A percentile compares a stretch with the other conserved stretches of the same genome.
phyloP scores from a whole-genome alignment of 2,329 filamentous ascomycete genomes.

The Aureobasidium sp. region DNA sequence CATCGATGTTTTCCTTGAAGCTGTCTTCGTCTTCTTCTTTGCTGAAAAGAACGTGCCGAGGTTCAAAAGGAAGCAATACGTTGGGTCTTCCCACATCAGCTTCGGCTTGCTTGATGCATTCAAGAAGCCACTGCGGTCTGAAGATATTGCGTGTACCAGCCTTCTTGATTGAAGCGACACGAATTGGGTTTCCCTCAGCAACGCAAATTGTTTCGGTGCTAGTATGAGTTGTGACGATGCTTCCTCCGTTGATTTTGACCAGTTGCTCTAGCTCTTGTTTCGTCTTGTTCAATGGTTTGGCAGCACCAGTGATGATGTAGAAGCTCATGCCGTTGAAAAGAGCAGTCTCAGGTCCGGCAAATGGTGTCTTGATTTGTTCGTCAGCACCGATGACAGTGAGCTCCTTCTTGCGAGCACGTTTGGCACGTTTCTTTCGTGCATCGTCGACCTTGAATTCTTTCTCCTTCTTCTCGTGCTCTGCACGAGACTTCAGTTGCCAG shows the following conservation, averaged over 20 bases:
- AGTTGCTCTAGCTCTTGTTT: slow-evolving; percentile 73
- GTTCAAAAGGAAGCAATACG: slow-evolving; percentile 56
- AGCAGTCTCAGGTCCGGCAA: slow-evolving; percentile 49
- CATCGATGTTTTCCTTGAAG: slow-evolving; percentile 58
- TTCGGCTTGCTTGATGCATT: slow-evolving; percentile 61
- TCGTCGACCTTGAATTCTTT: slow-evolving; percentile 67
- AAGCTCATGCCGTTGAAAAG: slow-evolving; percentile 72
- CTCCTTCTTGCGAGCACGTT: slow-evolving; percentile 52
- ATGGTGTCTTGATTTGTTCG: slow-evolving; percentile 38
- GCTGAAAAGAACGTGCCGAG: slow-evolving; percentile 63
- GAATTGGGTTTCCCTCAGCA: slow-evolving; percentile 70
- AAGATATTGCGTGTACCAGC: slow-evolving; percentile 62
- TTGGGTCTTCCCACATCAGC: slow-evolving; percentile 43
- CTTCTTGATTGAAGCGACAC: slow-evolving; percentile 76
- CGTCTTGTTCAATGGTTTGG: slow-evolving; percentile 59
- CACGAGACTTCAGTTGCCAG: slow-evolving; percentile 56
- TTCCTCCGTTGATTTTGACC: slow-evolving; percentile 76
- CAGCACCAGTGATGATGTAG: slow-evolving; percentile 68
- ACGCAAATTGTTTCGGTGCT: slow-evolving; percentile 60
- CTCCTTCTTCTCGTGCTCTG: slow-evolving; percentile 61
- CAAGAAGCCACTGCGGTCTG: slow-evolving; percentile 70
- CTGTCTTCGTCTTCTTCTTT: slow-evolving; percentile 46
- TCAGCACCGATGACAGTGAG: slow-evolving; percentile 68
- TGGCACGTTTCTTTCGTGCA: slow-evolving; percentile 53
- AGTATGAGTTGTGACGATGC: slow-evolving; percentile 63